phyloP scores from a whole-genome alignment of 495 filamentous ascomycete species.

The Xylaria sp. region DNA sequence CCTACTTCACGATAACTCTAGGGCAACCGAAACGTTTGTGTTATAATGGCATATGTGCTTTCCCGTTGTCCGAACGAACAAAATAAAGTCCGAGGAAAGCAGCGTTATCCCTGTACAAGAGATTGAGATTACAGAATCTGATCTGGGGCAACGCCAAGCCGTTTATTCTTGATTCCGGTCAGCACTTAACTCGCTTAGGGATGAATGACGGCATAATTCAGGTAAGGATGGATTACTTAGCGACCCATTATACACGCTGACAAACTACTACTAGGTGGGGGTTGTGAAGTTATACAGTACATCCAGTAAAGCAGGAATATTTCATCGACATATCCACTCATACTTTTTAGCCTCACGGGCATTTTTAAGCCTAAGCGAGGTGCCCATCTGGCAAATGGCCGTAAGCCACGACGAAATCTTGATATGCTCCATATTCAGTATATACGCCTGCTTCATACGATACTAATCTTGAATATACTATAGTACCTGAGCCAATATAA shows the following conservation, averaged over 20 bases:
- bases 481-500: neutral
- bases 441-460: neutral
- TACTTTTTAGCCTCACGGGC: neutral
- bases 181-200: constrained; percentile 13
- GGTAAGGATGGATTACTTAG: neutral
- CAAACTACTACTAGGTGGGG: neutral
- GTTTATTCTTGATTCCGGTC: constrained; percentile 12
- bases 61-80: neutral
- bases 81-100: neutral
- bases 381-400: neutral
- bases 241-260: neutral
- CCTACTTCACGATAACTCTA: neutral
- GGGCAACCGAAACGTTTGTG: neutral
- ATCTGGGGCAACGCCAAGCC: constrained; percentile 11
- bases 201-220: constrained; percentile 15
- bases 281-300: neutral
- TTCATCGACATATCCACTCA: neutral
- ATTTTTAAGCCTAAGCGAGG: neutral
- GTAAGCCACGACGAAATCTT: neutral
- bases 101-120: neutral
- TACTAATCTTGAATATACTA: neutral
- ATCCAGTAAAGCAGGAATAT: neutral
- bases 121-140: constrained; percentile 2
- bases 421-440: neutral
- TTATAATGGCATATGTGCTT: neutral